A percentile compares a stretch with the other conserved stretches of the same genome.
Evolutionary conservation across 257 asterid species (phyloP).

Genomic region (Paulownia fortunei): DNA sequence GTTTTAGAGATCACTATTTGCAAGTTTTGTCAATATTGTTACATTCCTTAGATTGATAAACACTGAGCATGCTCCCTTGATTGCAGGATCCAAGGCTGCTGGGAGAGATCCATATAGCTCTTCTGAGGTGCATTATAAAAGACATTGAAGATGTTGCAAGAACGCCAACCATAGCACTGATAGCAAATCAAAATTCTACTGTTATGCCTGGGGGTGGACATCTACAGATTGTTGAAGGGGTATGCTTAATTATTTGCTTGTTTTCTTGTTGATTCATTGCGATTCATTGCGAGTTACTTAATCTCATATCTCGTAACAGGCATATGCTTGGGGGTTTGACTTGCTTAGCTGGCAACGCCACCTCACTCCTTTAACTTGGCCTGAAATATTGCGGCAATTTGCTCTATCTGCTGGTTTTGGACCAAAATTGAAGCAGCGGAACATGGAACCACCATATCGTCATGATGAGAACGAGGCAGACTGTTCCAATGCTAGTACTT

Average conservation of each 20-base stretch:
- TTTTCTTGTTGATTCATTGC: conserved; percentile 24
- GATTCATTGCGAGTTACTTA: conserved; percentile 28
- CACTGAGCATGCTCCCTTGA: conserved; percentile 6
- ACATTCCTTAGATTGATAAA: conserved; percentile 21
- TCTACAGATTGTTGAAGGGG: conserved; percentile 87
- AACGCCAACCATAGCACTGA: conserved; percentile 53
- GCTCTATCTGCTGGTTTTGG: conserved; percentile 96
- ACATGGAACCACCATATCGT: conserved; percentile 37
- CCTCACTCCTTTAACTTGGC: conserved; percentile 91
- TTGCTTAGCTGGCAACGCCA: conserved; percentile 78
- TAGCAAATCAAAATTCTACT: conserved; percentile 60
- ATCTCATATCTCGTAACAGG: conserved; percentile 54
- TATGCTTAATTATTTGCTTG: conserved; percentile 32
- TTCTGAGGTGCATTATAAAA: conserved; percentile 68
- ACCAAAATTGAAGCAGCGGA: conserved; percentile 68
- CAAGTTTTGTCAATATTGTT: conserved; percentile 12
- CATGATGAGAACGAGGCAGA: conserved; percentile 73
- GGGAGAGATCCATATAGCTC: conserved; percentile 86
- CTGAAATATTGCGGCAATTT: conserved; percentile 89
- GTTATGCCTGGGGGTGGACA: conserved; percentile 79
- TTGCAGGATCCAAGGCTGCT: conserved; percentile 82
- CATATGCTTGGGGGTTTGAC: conserved; percentile 94
- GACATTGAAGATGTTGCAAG: conserved; percentile 88
- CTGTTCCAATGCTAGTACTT: conserved; percentile 28
- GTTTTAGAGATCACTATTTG: conserved; percentile 31